Evolutionary conservation across 306 rosid species (phyloP).

Genomic region (Neltuma alba): DNA sequence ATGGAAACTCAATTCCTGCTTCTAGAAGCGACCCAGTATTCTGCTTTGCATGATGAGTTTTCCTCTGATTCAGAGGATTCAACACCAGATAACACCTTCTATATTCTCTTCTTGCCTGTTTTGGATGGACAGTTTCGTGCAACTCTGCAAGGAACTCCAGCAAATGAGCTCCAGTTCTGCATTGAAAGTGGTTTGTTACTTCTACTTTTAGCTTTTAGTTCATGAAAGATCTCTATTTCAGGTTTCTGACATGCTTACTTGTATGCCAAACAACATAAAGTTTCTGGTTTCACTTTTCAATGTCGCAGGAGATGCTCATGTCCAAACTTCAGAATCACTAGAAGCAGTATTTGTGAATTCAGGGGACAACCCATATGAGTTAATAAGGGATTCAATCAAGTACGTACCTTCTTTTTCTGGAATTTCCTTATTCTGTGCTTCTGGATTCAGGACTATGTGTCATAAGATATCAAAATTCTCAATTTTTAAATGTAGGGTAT

Average conservation of each 20-base stretch:
- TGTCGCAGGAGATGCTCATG: constrained; percentile 60
- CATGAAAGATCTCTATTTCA: neutral
- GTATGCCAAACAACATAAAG: neutral
- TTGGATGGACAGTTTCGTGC: constrained; percentile 73
- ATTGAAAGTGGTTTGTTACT: constrained; percentile 59
- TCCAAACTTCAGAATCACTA: constrained; percentile 56
- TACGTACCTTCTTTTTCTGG: constrained; percentile 28
- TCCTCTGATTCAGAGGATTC: constrained; percentile 40
- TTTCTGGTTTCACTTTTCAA: neutral
- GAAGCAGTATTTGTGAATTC: constrained; percentile 70
- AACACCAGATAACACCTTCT: constrained; percentile 36
- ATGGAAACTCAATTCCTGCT: constrained; percentile 78
- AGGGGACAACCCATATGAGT: constrained; percentile 72
- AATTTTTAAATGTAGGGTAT: constrained; percentile 45
- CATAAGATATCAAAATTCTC: constrained; percentile 1
- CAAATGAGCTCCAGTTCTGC: constrained; percentile 67
- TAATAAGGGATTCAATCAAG: constrained; percentile 65
- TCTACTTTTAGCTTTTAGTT: neutral
- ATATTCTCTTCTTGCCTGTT: constrained; percentile 67
- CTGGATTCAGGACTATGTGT: neutral
- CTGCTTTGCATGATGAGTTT: constrained; percentile 38
- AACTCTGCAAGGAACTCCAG: constrained; percentile 63
- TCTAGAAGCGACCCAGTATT: constrained; percentile 56
- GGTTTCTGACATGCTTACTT: neutral
- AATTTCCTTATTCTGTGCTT: neutral